Percentiles rank a stretch among this genome's conserved stretches.
These are phyloP conservation scores for Alternaria angustiovoidea DNA, from an alignment of 2,329 filamentous ascomycete species.

Conservation along the genomic window DNA sequence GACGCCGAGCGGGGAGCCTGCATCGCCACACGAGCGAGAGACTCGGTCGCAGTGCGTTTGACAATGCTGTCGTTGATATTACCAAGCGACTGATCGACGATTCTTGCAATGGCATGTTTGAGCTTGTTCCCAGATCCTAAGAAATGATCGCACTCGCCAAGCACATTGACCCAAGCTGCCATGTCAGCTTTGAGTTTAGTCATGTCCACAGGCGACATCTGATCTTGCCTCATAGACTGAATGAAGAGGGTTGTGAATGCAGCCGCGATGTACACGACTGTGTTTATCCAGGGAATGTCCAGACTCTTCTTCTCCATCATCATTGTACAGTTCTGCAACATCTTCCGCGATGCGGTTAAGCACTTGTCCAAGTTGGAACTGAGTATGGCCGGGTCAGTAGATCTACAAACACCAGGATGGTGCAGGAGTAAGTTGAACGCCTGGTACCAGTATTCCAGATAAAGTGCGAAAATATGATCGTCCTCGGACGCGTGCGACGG, in stretches of 20 bases:
- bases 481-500: slow-evolving; percentile 55
- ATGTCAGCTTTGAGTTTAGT: slow-evolving; percentile 71
- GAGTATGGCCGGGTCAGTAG: slow-evolving; percentile 66
- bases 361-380: slow-evolving; percentile 65
- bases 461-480: slow-evolving; percentile 58
- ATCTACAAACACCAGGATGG: slow-evolving; percentile 61
- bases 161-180: slow-evolving; percentile 72
- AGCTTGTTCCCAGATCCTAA: slow-evolving; percentile 62
- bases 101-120: slow-evolving; percentile 57
- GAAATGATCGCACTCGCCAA: slow-evolving; percentile 71
- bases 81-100: slow-evolving; percentile 59
- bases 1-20: slow-evolving; percentile 35
- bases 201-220: slow-evolving; percentile 67
- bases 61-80: slow-evolving; percentile 57
- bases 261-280: slow-evolving; percentile 74
- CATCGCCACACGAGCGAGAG: slow-evolving; percentile 50
- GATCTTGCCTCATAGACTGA: slow-evolving; percentile 71
- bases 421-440: slow-evolving; percentile 61
- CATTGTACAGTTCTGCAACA: slow-evolving; percentile 67
- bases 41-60: slow-evolving; percentile 55
- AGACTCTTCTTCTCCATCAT: slow-evolving; percentile 71
- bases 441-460: slow-evolving; percentile 59
- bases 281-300: slow-evolving; percentile 81
- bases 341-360: slow-evolving; percentile 69
- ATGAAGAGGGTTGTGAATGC: slow-evolving; percentile 77